Conservation (phyloP, 192 early-diverging fungal species). For the Podila minutissima region DNA sequence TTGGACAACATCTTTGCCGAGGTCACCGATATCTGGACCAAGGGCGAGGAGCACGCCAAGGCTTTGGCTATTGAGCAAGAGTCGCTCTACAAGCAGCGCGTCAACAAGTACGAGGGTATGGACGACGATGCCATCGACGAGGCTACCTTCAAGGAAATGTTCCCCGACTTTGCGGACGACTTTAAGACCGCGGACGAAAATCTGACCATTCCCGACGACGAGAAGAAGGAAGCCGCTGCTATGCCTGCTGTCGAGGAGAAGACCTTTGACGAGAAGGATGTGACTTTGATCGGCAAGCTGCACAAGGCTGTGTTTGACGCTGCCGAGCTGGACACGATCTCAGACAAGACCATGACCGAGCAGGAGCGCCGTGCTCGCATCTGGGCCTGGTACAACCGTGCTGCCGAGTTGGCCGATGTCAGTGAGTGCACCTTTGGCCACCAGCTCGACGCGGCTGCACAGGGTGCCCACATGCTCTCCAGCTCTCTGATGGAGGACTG, state of each 20-base stretch:
- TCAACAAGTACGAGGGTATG: conserved; percentile 58
- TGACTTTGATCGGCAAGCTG: conserved; percentile 61
- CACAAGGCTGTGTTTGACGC: conserved; percentile 52
- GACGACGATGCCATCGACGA: conserved; percentile 77
- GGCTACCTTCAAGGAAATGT: conserved; percentile 75
- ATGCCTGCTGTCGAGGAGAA: conserved; percentile 49
- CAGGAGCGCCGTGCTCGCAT: conserved; percentile 45
- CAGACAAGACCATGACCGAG: conserved; percentile 13
- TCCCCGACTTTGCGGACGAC: conserved; percentile 89
- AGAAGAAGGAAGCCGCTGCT: conserved; percentile 9
- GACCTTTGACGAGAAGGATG: conserved; percentile 58
- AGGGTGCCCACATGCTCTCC: conserved; percentile 61
- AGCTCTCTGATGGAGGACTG: conserved; percentile 63
- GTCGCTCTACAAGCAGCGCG: conserved; percentile 62
- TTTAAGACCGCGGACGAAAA: conserved; percentile 72
- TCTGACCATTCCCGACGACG: conserved; percentile 51
- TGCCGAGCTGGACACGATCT: conserved; percentile 34
- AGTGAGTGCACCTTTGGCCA: conserved; percentile 58
- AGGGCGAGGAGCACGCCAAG: conserved; percentile 66
- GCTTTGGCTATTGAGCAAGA: conserved; percentile 61
- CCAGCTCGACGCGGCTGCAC: conserved; percentile 56
- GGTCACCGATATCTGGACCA: conserved; percentile 69
- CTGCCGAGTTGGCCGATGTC: conserved; percentile 55
- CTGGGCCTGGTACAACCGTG: conserved; percentile 55
- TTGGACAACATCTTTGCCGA: conserved; percentile 66